These are phyloP conservation scores for Eustoma russellianum DNA, from an alignment of 257 asterid species.

Conservation along the genomic window DNA sequence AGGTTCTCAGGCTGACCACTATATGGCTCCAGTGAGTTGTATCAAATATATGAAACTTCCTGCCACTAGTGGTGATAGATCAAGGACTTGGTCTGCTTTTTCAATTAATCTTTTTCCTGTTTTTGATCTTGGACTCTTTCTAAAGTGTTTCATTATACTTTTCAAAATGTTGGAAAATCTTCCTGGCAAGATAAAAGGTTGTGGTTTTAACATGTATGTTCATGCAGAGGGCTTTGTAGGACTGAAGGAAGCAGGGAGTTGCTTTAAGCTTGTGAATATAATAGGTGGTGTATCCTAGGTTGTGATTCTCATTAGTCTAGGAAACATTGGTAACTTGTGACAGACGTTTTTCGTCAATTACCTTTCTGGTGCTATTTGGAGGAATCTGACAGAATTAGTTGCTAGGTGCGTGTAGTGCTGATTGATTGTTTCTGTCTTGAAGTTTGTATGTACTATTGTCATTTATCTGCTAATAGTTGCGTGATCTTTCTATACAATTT, in stretches of 20 bases:
- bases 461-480: conserved; percentile 2
- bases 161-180: too few species aligned
- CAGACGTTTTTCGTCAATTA: not conserved
- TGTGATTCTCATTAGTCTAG: not conserved
- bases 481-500: not conserved
- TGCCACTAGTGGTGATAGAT: too few species aligned
- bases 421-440: conserved; percentile 4
- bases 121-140: too few species aligned
- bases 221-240: too few species aligned
- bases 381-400: conserved; percentile 2
- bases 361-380: not conserved
- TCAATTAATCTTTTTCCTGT: too few species aligned
- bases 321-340: not conserved
- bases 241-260: not conserved
- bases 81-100: too few species aligned
- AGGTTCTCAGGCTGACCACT: too few species aligned
- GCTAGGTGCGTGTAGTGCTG: conserved; percentile 1
- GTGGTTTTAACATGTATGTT: too few species aligned
- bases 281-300: conserved; percentile 5
- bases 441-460: not conserved
- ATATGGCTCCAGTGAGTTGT: too few species aligned
- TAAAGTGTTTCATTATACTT: too few species aligned
- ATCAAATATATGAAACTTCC: too few species aligned
- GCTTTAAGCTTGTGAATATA: conserved; percentile 10
- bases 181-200: too few species aligned